Base-by-base conservation (phyloP, 2,329 filamentous ascomycete species). In the Aureobasidium sp. region DNA sequence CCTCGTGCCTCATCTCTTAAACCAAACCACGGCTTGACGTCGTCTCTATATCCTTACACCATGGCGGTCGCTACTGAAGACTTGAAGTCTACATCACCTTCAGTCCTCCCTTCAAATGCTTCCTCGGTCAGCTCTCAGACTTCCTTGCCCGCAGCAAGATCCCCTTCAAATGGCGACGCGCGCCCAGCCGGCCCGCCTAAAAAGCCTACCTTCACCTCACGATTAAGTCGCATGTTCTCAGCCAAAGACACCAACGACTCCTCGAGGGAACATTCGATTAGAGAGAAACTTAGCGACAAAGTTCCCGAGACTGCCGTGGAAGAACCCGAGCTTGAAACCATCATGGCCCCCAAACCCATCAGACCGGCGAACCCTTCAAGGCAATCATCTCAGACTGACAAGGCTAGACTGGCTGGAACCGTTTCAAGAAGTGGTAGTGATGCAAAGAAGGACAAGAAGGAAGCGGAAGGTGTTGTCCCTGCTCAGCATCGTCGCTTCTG, bases 401-500 rank as follows among this genome's bases (percentile, higher is more conserved):
- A 67, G 58, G 62, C 65, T 6, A 59, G 57, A 42, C 45, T 59
- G 44, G 57, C 57, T n/a, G 62, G 60, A 29, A 63, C 54, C 13
- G 61, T 65, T 13, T 59, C 59, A 14, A 67, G 70, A 32, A 69
- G 65, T 60, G 70, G 67, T 62, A 71, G 71, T 39, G 67, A 68
- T 45, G 67, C 69, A 47, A 71, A 72, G 66, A 71, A 67, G 53
- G 62, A 66, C 37, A 61, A 63, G 47, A 61, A 63, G 49, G 48
- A 57, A 5, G 29, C 7, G 7, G 63, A 62, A 14, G 61, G 39
- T 27, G 37, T 39, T 27, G 37, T 39, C 6, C 36, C 58, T 65
- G 67, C 55, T 69, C 71, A 67, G 62, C 65, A 29, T 61, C 65
- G 37, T 66, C 74, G 85, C 41, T 88, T 86, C 71, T 84, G 85